Evolutionary conservation across 2,329 filamentous ascomycete species (phyloP).

Genomic region (Stemphylium lycopersici): DNA sequence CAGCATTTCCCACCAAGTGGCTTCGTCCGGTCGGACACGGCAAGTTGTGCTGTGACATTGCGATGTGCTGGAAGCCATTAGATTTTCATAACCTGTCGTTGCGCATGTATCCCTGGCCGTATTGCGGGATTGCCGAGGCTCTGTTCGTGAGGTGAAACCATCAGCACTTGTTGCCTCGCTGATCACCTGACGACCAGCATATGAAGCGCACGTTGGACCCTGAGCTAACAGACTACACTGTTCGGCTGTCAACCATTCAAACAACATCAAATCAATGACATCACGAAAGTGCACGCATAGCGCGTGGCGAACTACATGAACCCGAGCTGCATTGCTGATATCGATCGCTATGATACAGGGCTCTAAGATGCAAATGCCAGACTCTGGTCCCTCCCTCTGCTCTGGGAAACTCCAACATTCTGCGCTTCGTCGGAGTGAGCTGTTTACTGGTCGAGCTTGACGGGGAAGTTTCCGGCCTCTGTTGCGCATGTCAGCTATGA

Average conservation of each 20-base stretch:
- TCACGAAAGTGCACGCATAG: neutral
- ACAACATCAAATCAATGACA: conserved; percentile 5
- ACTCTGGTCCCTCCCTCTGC: conserved; percentile 26
- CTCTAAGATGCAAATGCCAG: conserved; percentile 29
- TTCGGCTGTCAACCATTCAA: neutral
- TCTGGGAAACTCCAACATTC: conserved; percentile 25
- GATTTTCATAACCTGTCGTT: too few relatives aligned
- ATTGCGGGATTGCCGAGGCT: too few relatives aligned
- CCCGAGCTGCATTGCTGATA: conserved; percentile 37
- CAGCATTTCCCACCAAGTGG: neutral
- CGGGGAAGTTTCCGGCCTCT: conserved; percentile 46
- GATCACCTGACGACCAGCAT: neutral
- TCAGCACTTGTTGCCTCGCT: neutral
- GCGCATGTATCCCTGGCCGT: too few relatives aligned
- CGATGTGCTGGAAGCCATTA: too few relatives aligned
- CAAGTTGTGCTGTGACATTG: too few relatives aligned
- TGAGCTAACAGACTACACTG: neutral
- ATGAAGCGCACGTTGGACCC: neutral
- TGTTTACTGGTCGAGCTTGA: conserved; percentile 47
- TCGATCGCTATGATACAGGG: conserved; percentile 39
- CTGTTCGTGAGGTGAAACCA: too few relatives aligned
- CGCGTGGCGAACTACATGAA: conserved; percentile 17
- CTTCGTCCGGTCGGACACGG: too few relatives aligned
- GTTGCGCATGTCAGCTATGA: conserved; percentile 10
- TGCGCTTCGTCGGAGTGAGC: conserved; percentile 17